These are phyloP conservation scores for Prinsepia uniflora DNA, from an alignment of 306 rosid species.

Conservation along the genomic window DNA sequence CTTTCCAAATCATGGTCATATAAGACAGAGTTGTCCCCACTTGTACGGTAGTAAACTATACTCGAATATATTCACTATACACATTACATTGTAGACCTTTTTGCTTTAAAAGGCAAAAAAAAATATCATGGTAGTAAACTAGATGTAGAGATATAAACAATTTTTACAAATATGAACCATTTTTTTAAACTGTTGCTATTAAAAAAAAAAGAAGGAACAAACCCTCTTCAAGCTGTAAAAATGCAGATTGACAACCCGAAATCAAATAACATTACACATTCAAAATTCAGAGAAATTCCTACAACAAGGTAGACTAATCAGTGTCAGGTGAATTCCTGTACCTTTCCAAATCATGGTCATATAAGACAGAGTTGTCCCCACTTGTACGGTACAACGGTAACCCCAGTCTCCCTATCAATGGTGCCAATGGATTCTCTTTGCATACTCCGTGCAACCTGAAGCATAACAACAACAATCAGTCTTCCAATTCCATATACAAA, in stretches of 20 bases:
- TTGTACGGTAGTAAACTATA: slow-evolving; percentile 81
- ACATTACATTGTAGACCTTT: neutral
- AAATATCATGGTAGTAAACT: neutral
- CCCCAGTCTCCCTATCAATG: slow-evolving; percentile 84
- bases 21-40: slow-evolving; percentile 93
- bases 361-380: slow-evolving; percentile 93
- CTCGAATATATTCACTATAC: neutral
- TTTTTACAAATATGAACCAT: neutral
- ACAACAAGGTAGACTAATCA: neutral
- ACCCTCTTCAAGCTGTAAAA: neutral
- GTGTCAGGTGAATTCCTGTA: slow-evolving; percentile 1
- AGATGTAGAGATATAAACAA: neutral
- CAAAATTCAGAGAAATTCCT: neutral
- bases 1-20: slow-evolving; percentile 98
- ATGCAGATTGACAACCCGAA: neutral
- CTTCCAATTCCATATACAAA: neutral
- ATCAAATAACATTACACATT: neutral
- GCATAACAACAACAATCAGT: neutral
- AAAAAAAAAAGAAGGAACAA: neutral
- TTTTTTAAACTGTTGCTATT: neutral
- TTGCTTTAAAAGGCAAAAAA: neutral
- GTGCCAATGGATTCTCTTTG: slow-evolving; percentile 94
- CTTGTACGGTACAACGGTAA: slow-evolving; percentile 93
- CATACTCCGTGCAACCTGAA: slow-evolving; percentile 97
- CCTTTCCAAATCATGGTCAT: slow-evolving; percentile 99